Conservation (phyloP, 2,329 filamentous ascomycete genomes). For the Nothophoma quercina region DNA sequence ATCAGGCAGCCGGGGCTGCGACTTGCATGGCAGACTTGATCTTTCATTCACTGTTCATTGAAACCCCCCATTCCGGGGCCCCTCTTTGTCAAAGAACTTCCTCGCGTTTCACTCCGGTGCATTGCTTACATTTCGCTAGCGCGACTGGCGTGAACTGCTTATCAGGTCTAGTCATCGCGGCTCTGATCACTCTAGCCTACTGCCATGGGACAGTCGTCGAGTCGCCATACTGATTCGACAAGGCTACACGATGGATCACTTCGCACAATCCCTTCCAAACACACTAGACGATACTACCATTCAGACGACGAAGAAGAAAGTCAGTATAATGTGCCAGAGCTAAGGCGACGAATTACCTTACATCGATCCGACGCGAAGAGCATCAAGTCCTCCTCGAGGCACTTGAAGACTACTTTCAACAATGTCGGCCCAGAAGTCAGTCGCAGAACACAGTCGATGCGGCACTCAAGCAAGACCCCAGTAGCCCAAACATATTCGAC, state of each 20-base stretch:
- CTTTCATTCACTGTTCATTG: background rate
- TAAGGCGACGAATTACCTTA: background rate
- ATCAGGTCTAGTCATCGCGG: background rate
- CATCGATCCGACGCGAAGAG: background rate
- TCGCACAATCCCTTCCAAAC: background rate
- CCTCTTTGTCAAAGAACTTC: background rate
- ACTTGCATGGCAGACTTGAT: background rate
- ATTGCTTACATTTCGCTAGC: background rate
- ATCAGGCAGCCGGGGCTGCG: background rate
- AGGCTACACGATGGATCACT: background rate
- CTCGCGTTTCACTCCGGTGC: background rate
- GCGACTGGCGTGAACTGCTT: background rate
- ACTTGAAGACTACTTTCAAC: background rate
- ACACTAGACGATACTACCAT: background rate
- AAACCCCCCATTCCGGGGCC: background rate
- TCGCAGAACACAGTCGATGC: background rate
- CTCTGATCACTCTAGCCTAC: background rate
- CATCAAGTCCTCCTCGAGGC: background rate
- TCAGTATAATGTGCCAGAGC: background rate
- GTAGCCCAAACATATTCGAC: background rate
- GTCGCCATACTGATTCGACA: background rate
- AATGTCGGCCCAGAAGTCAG: background rate
- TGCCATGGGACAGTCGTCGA: conserved; percentile 4
- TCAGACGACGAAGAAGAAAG: background rate
- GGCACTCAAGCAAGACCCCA: background rate